Conservation (phyloP, 345 rosid species). For the Toxicodendron radicans region DNA sequence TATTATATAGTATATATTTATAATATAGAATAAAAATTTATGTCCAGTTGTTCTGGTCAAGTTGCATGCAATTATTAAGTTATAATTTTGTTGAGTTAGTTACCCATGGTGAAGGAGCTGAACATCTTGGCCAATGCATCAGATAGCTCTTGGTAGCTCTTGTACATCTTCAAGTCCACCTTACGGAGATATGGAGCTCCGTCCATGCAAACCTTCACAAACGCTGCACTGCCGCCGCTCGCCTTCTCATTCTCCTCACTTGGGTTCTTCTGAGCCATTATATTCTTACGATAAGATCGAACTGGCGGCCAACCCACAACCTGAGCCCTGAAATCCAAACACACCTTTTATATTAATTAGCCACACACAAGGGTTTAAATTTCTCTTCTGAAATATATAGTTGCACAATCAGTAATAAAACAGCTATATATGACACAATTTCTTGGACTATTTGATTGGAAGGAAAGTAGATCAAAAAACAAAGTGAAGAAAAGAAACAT, state of each 20-base stretch:
- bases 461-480: neutral
- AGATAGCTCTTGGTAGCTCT: constrained; percentile 81
- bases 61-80: neutral
- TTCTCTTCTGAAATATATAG: no score
- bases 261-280: constrained; percentile 65
- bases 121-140: constrained; percentile 91
- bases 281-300: constrained; percentile 84
- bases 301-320: constrained; percentile 99
- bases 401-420: no score
- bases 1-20: no score
- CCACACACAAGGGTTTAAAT: no score
- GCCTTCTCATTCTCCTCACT: constrained; percentile 32
- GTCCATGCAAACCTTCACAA: constrained; percentile 96
- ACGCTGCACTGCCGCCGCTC: constrained; percentile 49
- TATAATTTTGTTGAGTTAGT: neutral
- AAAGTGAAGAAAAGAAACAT: constrained; percentile 17
- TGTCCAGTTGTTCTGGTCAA: no score
- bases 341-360: no score
- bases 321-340: constrained; percentile 54
- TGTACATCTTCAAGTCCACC: constrained; percentile 91
- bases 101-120: constrained; percentile 97
- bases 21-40: no score
- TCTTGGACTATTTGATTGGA: no score
- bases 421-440: no score
- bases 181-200: constrained; percentile 97